A percentile compares a stretch with the other conserved stretches of the same genome.
Evolutionary conservation across 129 eudicot species (phyloP).

Genomic region (Glebionis coronaria): DNA sequence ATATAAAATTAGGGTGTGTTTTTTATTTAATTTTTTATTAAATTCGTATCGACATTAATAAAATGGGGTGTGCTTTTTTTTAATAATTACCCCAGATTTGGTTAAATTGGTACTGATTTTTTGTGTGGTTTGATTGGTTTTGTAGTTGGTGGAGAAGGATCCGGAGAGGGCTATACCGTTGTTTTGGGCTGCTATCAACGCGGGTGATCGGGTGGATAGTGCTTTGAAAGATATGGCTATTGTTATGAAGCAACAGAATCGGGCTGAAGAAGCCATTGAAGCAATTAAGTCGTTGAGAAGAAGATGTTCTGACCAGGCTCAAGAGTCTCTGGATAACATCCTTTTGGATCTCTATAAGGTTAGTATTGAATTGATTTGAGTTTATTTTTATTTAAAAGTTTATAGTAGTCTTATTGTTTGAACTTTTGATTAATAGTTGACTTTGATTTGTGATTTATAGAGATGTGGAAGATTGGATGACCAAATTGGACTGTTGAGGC

Average conservation of each 20-base stretch:
- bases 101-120: background rate
- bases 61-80: too few relatives aligned
- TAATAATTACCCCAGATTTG: too few relatives aligned
- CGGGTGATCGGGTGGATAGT: slow-evolving; percentile 98
- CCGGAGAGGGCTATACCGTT: slow-evolving; percentile 96
- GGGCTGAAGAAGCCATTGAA: slow-evolving; percentile 97
- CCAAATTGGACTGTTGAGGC: slow-evolving; percentile 79
- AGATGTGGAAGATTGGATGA: slow-evolving; percentile 99
- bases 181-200: slow-evolving; percentile 98
- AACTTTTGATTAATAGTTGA: too few relatives aligned
- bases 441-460: slow-evolving; percentile 33
- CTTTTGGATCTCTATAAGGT: slow-evolving; percentile 96
- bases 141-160: slow-evolving; percentile 95
- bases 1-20: background rate
- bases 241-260: slow-evolving; percentile 97
- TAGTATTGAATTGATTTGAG: background rate
- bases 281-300: slow-evolving; percentile 80
- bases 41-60: too few relatives aligned
- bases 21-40: too few relatives aligned
- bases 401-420: too few relatives aligned
- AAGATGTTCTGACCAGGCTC: slow-evolving; percentile 95
- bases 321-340: slow-evolving; percentile 95
- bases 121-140: background rate
- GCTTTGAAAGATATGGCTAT: slow-evolving; percentile 99
- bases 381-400: too few relatives aligned